phyloP scores from a whole-genome alignment of 495 filamentous ascomycete genomes.

The Xanthoparmelia taractica region DNA sequence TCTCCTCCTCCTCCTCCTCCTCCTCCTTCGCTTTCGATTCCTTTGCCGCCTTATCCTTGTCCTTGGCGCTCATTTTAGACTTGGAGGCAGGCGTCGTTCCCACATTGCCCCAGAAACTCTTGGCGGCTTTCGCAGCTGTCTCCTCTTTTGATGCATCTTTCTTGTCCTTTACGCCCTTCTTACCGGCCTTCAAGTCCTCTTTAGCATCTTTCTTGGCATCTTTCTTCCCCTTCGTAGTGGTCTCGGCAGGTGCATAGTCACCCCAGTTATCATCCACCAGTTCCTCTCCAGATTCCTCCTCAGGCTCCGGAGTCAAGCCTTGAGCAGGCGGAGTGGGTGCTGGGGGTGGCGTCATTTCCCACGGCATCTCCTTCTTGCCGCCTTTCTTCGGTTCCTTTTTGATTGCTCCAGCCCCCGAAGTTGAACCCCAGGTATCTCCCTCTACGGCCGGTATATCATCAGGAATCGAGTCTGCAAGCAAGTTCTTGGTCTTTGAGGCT shows the following conservation, averaged over 20 bases:
- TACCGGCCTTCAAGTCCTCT: conserved; percentile 20
- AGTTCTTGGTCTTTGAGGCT: conserved; percentile 24
- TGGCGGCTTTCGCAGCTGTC: conserved; percentile 32
- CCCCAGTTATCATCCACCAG: conserved; percentile 36
- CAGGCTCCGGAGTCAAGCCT: conserved; percentile 40
- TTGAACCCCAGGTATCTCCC: conserved; percentile 21
- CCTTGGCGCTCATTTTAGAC: conserved; percentile 36
- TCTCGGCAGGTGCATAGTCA: conserved; percentile 29
- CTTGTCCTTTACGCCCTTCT: conserved; percentile 22
- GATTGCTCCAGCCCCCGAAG: conserved; percentile 20
- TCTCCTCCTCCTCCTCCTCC: conserved; percentile 21
- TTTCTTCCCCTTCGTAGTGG: conserved; percentile 30
- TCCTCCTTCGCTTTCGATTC: conserved; percentile 29
- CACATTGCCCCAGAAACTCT: conserved; percentile 43
- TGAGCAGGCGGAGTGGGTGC: conserved; percentile 46
- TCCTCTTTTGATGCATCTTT: conserved; percentile 28
- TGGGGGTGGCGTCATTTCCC: conserved; percentile 44
- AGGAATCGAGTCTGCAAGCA: conserved; percentile 24
- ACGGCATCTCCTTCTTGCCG: conserved; percentile 37
- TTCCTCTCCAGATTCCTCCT: conserved; percentile 29
- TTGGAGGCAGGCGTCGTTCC: conserved; percentile 34
- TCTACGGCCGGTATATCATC: conserved; percentile 14
- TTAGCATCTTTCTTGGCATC: conserved; percentile 30
- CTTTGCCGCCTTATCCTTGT: conserved; percentile 32
- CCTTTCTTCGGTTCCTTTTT: conserved; percentile 33